A percentile compares a stretch with the other conserved stretches of the same genome.
Conservation (phyloP, 2,329 filamentous ascomycete species). For the Colletotrichum sp. region DNA sequence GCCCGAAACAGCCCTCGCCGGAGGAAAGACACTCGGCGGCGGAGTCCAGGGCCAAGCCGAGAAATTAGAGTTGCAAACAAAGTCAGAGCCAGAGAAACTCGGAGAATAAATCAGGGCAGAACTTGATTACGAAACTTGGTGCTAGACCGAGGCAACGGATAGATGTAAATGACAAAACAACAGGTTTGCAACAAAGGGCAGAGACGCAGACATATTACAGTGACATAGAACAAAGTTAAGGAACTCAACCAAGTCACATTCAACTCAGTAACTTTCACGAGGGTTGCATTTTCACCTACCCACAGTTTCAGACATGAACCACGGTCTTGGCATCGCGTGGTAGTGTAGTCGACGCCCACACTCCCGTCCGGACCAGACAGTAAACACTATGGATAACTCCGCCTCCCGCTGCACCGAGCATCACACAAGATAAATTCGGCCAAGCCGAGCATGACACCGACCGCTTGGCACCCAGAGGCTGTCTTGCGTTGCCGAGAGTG, state of each 20-base stretch:
- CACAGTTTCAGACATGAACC: neutral
- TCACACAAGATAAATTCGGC: neutral
- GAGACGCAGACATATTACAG: neutral
- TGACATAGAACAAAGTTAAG: neutral
- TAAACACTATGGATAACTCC: neutral
- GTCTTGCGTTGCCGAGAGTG: neutral
- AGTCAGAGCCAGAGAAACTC: neutral
- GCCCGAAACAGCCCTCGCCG: neutral
- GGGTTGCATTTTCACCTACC: neutral
- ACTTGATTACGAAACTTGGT: neutral
- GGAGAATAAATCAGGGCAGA: neutral
- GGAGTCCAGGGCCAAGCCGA: too few relatives aligned
- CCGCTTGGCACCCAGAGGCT: neutral
- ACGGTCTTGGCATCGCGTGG: neutral
- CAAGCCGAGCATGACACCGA: neutral
- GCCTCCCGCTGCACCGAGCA: neutral
- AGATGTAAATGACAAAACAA: neutral
- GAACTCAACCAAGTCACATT: neutral
- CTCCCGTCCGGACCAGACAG: neutral
- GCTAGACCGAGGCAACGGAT: neutral
- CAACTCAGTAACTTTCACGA: neutral
- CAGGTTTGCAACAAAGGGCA: neutral
- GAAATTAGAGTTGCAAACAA: neutral
- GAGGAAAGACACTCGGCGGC: too few relatives aligned
- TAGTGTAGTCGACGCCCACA: neutral